A percentile compares a stretch with the other conserved stretches of the same genome.
These are phyloP conservation scores for Brachypodium distachyon DNA, from an alignment of 202 grass and related monocot genomes.

Conservation along the genomic window DNA sequence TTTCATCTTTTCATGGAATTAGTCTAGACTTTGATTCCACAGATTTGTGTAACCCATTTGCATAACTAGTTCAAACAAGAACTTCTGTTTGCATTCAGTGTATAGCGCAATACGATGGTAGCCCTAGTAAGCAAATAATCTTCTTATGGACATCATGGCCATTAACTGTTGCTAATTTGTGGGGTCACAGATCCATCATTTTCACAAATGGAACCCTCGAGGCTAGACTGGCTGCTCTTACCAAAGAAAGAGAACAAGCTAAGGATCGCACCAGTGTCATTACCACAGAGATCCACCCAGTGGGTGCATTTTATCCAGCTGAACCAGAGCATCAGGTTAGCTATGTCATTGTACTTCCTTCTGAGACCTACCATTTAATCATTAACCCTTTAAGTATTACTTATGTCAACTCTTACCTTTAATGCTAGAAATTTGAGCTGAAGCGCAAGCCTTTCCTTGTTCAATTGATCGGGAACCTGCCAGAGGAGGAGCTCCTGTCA, in stretches of 20 bases:
- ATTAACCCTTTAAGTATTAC: too few relatives aligned
- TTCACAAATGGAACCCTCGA: constrained; percentile 77
- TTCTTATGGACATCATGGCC: background rate
- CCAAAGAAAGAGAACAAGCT: constrained; percentile 88
- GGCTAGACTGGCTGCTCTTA: constrained; percentile 54
- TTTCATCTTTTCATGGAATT: background rate
- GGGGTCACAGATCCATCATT: constrained; percentile 65
- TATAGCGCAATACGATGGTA: background rate
- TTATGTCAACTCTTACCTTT: too few relatives aligned
- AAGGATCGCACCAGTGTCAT: constrained; percentile 66
- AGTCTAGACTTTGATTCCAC: background rate
- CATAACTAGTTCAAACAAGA: background rate
- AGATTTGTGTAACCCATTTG: background rate
- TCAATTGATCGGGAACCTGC: constrained; percentile 75
- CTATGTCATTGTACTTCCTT: background rate
- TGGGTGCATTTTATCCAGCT: constrained; percentile 69
- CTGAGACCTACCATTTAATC: too few relatives aligned
- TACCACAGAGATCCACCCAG: constrained; percentile 82
- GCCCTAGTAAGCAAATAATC: background rate
- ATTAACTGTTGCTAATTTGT: background rate
- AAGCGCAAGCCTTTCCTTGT: constrained; percentile 66
- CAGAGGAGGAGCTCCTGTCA: constrained; percentile 63
- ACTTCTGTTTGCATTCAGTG: background rate
- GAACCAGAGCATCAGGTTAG: constrained; percentile 97
- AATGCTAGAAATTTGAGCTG: constrained; percentile 90